These are phyloP conservation scores for Pichia gijzeniarum DNA, from an alignment of 805 yeast genomes.

Conservation along the genomic window DNA sequence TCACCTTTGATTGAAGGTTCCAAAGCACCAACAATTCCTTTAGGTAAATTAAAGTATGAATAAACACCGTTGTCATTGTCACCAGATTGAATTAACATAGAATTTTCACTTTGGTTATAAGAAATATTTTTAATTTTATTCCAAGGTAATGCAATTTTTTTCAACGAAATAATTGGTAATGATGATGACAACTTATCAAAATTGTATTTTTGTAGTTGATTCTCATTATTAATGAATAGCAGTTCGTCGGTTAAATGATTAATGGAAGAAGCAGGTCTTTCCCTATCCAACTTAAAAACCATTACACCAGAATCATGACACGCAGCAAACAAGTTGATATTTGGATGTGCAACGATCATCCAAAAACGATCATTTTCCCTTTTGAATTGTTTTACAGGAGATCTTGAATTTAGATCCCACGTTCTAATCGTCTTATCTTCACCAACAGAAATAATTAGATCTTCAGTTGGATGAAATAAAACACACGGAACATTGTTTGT, in stretches of 20 bases:
- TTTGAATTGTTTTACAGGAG: conserved; percentile 89
- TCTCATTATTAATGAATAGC: conserved; percentile 72
- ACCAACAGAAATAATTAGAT: conserved; percentile 84
- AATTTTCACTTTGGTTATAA: conserved; percentile 88
- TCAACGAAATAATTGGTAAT: conserved; percentile 75
- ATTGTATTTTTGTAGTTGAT: conserved; percentile 78
- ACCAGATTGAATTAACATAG: conserved; percentile 76
- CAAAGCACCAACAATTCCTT: conserved; percentile 86
- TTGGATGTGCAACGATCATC: conserved; percentile 85
- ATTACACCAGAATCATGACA: conserved; percentile 96
- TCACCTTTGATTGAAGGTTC: conserved; percentile 77
- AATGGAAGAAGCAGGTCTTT: conserved; percentile 70
- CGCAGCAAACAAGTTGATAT: conserved; percentile 87
- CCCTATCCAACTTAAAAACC: conserved; percentile 96
- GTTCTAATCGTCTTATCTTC: conserved; percentile 95
- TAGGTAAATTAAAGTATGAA: conserved; percentile 72
- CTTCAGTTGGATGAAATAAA: conserved; percentile 89
- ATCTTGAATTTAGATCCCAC: conserved; percentile 93
- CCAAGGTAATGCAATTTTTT: conserved; percentile 82
- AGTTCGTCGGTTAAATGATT: conserved; percentile 55
- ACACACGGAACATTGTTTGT: conserved; percentile 87
- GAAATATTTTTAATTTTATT: conserved; percentile 76
- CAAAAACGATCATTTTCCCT: conserved; percentile 94
- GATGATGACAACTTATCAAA: conserved; percentile 56
- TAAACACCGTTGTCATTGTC: conserved; percentile 61